Evolutionary conservation across 2,329 filamentous ascomycete genomes (phyloP), one percentile per base, ranked within the genome.

Genomic region (Exophiala dermatitidis): DNA sequence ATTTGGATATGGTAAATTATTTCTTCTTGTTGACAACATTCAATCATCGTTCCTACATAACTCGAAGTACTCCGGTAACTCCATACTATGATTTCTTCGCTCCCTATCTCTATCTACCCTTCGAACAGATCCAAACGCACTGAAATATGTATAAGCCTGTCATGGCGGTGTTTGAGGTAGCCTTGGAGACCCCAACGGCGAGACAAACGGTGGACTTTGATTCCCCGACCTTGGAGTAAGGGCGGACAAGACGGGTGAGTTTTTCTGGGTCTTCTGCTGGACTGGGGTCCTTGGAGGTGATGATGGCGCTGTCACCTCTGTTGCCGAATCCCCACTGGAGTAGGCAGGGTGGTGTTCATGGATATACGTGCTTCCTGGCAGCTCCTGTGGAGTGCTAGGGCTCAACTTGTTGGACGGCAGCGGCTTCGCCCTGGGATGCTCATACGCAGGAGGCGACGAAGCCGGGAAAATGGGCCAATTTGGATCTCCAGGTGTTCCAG

Each of bases 231-330:
- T 52, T 12, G 58, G 48, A 8, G 53, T 57, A 4, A 30, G 10
- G n/a, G 53, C 41, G 32, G 57, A 58, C 33, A 58, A 34, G n/a
- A 58, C 50, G 4, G 59, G 57, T 28, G 54, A 60, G 33, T 50
- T 58, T 19, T 33, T 54, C 34, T 52, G 53, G 19, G 36, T 5
- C 26, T 19, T 54, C 32, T 50, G 19, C 19, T 19, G 48, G 1
- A 37, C 12, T 8, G 58, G 60, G 66, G 12, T 72, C 63, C 10
- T 68, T 59, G n/a, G 62, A 52, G n/a, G 59, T 58, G 51, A 68
- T 59, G 5, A 60, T 55, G 46, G 59, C 56, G 19, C 63, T 58
- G 32, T 9, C 19, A 19, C 19, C 30, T 60, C 60, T 10, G 50
- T 52, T 40, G 53, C 43, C n/a, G 50, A 47, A 12, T 30, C 45